Evolutionary conservation across 345 rosid species (phyloP).

Genomic region (Anastatica hierochuntica): DNA sequence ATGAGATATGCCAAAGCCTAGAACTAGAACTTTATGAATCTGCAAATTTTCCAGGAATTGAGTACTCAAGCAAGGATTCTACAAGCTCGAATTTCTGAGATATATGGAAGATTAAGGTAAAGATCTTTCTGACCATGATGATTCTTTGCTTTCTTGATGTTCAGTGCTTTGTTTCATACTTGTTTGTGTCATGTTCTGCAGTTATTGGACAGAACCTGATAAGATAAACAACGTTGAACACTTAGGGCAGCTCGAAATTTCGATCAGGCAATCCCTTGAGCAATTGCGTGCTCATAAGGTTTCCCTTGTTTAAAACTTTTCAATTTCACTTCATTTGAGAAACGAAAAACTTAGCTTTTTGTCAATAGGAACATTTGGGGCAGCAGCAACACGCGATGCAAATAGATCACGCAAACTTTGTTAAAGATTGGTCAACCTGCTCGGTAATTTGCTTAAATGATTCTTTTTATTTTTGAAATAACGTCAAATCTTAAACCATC

Average conservation of each 20-base stretch:
- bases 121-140: slow-evolving; percentile 3
- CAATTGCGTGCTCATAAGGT: slow-evolving; percentile 51
- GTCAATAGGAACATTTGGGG: slow-evolving; percentile 19
- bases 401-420: slow-evolving; percentile 46
- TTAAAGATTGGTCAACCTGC: slow-evolving; percentile 26
- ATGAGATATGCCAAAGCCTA: slow-evolving; percentile 4
- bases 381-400: slow-evolving; percentile 42
- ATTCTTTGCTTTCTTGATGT: background rate
- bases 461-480: slow-evolving; percentile 1
- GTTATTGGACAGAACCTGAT: slow-evolving; percentile 54
- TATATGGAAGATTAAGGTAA: slow-evolving; percentile 70
- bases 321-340: background rate
- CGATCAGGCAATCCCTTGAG: slow-evolving; percentile 48
- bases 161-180: background rate
- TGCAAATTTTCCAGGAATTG: slow-evolving; percentile 38
- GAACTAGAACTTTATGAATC: slow-evolving; percentile 6
- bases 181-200: slow-evolving; percentile 18
- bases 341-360: background rate
- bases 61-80: slow-evolving; percentile 44
- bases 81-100: slow-evolving; percentile 50
- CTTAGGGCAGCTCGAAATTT: slow-evolving; percentile 51
- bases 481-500: background rate
- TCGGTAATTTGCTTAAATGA: slow-evolving; percentile 15
- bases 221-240: slow-evolving; percentile 50
- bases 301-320: background rate